Evolutionary conservation across 2,329 filamentous ascomycete genomes (phyloP), one percentile per base, ranked within the genome.

Genomic region (Chaetomiaceae sp.): DNA sequence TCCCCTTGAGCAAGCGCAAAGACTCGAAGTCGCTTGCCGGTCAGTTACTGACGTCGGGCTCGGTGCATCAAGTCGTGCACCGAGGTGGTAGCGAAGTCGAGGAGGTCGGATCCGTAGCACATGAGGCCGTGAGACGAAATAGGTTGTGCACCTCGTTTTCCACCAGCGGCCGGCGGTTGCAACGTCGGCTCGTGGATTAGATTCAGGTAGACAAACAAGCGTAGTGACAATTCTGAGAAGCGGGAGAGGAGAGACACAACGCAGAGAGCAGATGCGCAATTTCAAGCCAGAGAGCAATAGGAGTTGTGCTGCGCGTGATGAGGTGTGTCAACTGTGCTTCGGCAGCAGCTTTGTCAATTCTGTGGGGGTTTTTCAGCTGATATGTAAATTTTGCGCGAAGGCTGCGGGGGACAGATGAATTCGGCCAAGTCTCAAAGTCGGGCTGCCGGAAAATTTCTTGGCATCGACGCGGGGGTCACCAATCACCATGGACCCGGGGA

Each of bases 21-120:
- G 80, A 82, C 80, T 79, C 69, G 62, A 82, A 83, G 80, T 83
- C 80, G 79, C 80, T 70, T 78, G 79, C 78, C 69, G 71, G 60
- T 64, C 52, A 60, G 65, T 68, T 77, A 79, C 69, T 63, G 67
- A 59, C 56, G 60, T 58, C 43, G 37, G 53, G 60, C 54, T 53
- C 63, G 72, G 72, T 74, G 71, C 75, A 79, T 78, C 60, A 60
- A 68, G 45, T 47, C 59, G 66, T 68, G 71, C 65, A 72, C 69
- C 69, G 66, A 61, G 49, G 56, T 54, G 48, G 40, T 42, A 53
- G 53, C 38, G 38, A 46, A 51, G 53, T 51, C 25, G 49, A 53
- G 40, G 44, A 42, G 37, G 20, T 50, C 32, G 30, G 53, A 55
- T 57, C 44, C 16, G 55, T 23, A 32, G 45, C n/a, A 60, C 61